A percentile compares a stretch with the other conserved stretches of the same genome.
phyloP scores from a whole-genome alignment of 169 alveolate species.

The Plasmodium coatneyi region DNA sequence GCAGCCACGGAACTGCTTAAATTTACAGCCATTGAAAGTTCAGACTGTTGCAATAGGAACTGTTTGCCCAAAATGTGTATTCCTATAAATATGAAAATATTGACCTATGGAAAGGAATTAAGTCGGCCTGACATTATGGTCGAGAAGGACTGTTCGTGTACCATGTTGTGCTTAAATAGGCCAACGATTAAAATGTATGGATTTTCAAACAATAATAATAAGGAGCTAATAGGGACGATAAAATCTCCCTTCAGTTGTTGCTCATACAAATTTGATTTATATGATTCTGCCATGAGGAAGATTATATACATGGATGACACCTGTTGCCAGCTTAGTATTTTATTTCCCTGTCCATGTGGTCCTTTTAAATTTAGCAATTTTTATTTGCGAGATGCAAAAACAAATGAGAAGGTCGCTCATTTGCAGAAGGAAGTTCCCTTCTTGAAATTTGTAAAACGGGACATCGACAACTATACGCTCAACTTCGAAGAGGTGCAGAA shows the following conservation, averaged over 20 bases:
- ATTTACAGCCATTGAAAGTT: conserved; percentile 46
- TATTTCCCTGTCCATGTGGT: conserved; percentile 62
- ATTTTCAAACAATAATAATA: conserved; percentile 69
- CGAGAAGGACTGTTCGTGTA: conserved; percentile 66
- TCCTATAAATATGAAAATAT: conserved; percentile 63
- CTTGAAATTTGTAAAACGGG: conserved; percentile 51
- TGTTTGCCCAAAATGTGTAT: conserved; percentile 70
- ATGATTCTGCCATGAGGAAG: conserved; percentile 56
- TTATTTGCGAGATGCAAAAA: conserved; percentile 67
- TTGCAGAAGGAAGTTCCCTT: conserved; percentile 62
- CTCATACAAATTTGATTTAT: conserved; percentile 61
- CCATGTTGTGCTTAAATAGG: conserved; percentile 48
- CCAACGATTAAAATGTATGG: conserved; percentile 70
- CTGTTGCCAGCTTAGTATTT: conserved; percentile 52
- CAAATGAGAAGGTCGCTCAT: conserved; percentile 52
- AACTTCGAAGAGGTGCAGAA: conserved; percentile 50
- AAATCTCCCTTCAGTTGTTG: conserved; percentile 63
- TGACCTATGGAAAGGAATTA: conserved; percentile 49
- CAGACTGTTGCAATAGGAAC: conserved; percentile 41
- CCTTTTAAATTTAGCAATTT: conserved; percentile 54
- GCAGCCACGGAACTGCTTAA: conserved; percentile 21
- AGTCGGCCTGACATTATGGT: conserved; percentile 44
- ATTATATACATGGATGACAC: conserved; percentile 72
- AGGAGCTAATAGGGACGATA: conserved; percentile 48
- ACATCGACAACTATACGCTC: conserved; percentile 45